Evolutionary conservation across 2,329 filamentous ascomycete species (phyloP).

Genomic region (Alternaria arborescens): DNA sequence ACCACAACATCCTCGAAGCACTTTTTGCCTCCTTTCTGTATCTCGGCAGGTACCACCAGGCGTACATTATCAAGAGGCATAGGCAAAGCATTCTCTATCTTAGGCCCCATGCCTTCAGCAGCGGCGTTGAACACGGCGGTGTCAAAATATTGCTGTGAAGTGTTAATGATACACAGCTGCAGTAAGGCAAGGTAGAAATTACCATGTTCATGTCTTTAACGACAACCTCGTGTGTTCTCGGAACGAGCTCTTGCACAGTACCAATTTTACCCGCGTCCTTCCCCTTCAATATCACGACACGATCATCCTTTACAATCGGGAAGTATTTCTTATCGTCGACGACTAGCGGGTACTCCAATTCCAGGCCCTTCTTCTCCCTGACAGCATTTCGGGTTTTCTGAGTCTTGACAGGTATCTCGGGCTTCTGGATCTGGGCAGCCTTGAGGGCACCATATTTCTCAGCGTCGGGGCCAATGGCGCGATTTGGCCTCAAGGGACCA

Average conservation of each 20-base stretch:
- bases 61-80: constrained; percentile 77
- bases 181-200: constrained; percentile 9
- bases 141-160: constrained; percentile 52
- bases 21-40: constrained; percentile 59
- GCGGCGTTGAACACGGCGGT: constrained; percentile 48
- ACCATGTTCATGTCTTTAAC: constrained; percentile 55
- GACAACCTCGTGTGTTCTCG: constrained; percentile 43
- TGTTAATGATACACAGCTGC: constrained; percentile 3
- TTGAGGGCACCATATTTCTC: constrained; percentile 68
- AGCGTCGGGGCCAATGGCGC: constrained; percentile 69
- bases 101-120: constrained; percentile 47
- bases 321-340: constrained; percentile 42
- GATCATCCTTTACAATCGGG: constrained; percentile 67
- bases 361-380: constrained; percentile 31
- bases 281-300: constrained; percentile 82
- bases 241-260: constrained; percentile 65
- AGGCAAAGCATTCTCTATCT: constrained; percentile 62
- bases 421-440: constrained; percentile 34
- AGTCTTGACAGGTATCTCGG: constrained; percentile 52
- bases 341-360: constrained; percentile 37
- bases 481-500: constrained; percentile 79
- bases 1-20: constrained; percentile 63
- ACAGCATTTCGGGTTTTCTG: constrained; percentile 33
- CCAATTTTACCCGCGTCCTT: constrained; percentile 86
- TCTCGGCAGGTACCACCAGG: constrained; percentile 76